phyloP scores from a whole-genome alignment of 139 green algal genomes.

The Pseudopediastrum boryanum region DNA sequence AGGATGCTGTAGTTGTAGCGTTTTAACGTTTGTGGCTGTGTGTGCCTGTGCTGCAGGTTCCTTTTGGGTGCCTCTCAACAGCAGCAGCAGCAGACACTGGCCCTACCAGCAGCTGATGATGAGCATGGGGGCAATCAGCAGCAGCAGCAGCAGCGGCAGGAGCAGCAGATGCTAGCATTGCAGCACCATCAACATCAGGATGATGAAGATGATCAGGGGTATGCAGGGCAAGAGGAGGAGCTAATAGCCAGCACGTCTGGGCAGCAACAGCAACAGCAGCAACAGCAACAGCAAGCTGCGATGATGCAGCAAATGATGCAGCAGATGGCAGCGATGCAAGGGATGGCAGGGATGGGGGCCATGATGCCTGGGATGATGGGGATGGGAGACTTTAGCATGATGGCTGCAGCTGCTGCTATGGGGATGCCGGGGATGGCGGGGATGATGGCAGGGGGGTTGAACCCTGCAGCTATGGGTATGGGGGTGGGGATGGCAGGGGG shows the following conservation, averaged over 20 bases:
- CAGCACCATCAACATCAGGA: too few relatives aligned
- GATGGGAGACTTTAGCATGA: conserved; percentile 10
- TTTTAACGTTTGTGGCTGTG: neutral
- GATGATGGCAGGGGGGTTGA: neutral
- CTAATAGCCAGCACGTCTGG: too few relatives aligned
- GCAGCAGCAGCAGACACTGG: conserved; percentile 3
- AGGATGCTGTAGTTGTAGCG: neutral
- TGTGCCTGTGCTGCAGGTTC: neutral
- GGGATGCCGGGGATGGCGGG: conserved; percentile 5
- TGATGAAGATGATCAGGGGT: too few relatives aligned
- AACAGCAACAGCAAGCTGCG: conserved; percentile 1
- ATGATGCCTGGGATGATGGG: conserved; percentile 26
- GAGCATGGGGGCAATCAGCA: neutral
- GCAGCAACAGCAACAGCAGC: too few relatives aligned
- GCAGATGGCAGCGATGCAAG: neutral
- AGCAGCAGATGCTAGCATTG: neutral
- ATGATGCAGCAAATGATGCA: neutral
- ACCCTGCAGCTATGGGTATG: neutral
- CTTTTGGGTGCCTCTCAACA: neutral
- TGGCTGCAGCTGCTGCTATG: conserved; percentile 15
- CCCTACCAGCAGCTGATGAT: conserved; percentile 12
- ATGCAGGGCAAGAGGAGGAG: too few relatives aligned
- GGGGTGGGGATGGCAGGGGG: neutral
- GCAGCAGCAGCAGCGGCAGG: conserved; percentile 18
- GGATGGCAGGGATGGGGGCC: neutral